Evolutionary conservation across 2,329 filamentous ascomycete species (phyloP).

Genomic region (Epichloe elymi): DNA sequence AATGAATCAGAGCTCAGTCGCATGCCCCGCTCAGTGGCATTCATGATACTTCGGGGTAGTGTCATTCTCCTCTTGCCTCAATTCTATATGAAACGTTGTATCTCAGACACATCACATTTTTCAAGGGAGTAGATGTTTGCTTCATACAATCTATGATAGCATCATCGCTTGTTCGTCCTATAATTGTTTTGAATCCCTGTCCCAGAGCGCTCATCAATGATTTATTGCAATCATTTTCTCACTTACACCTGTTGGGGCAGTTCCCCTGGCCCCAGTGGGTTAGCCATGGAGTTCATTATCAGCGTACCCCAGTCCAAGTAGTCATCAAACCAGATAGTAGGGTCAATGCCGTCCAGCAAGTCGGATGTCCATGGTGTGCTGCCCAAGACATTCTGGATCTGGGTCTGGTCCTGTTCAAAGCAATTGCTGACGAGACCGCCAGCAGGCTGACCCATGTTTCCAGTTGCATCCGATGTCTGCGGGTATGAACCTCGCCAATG

Average conservation of each 20-base stretch:
- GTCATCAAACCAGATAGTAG: conserved; percentile 22
- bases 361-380: conserved; percentile 19
- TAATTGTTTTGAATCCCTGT: background rate
- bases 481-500: conserved; percentile 9
- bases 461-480: conserved; percentile 1
- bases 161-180: background rate
- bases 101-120: no score
- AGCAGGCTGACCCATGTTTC: background rate
- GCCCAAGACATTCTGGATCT: conserved; percentile 13
- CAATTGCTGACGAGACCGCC: conserved; percentile 5
- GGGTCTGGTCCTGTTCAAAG: conserved; percentile 13
- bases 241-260: background rate
- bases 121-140: no score
- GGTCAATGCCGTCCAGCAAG: conserved; percentile 20
- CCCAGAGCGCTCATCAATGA: background rate
- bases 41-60: no score
- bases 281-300: conserved; percentile 18
- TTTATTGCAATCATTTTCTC: background rate
- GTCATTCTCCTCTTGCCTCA: no score
- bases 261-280: conserved; percentile 9
- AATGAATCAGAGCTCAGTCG: background rate
- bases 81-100: no score
- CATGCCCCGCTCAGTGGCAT: background rate
- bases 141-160: no score
- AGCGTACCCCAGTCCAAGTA: conserved; percentile 22